A percentile compares a stretch with the other conserved stretches of the same genome.
Evolutionary conservation across 495 filamentous ascomycete species (phyloP).

Genomic region (Recurvomyces mirabilis): DNA sequence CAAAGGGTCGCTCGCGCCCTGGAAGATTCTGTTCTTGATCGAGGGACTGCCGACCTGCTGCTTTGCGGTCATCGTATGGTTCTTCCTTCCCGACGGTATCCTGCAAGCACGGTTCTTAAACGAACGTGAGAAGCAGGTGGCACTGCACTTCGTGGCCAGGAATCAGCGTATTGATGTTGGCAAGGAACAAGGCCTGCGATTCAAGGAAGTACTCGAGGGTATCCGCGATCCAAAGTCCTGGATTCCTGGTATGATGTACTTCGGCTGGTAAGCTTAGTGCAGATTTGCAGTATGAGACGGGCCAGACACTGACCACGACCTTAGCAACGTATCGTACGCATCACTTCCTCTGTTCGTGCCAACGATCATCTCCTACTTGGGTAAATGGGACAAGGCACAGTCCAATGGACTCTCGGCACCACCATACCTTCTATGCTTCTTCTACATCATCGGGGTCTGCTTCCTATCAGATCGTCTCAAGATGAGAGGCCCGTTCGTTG

Average conservation of each 20-base stretch:
- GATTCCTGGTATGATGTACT: conserved; percentile 39
- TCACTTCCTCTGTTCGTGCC: conserved; percentile 79
- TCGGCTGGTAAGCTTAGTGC: conserved; percentile 13
- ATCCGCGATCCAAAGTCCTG: conserved; percentile 35
- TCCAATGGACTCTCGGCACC: conserved; percentile 75
- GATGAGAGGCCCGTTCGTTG: conserved; percentile 59
- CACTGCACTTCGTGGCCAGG: conserved; percentile 34
- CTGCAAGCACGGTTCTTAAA: conserved; percentile 58
- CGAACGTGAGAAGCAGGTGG: conserved; percentile 58
- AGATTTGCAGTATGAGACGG: not conserved
- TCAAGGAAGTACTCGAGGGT: conserved; percentile 18
- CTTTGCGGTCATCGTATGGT: conserved; percentile 55
- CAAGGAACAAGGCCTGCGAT: conserved; percentile 15
- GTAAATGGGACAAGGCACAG: conserved; percentile 55
- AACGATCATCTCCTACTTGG: conserved; percentile 40
- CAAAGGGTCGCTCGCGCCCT: conserved; percentile 53
- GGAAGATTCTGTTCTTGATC: conserved; percentile 73
- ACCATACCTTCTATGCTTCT: conserved; percentile 67
- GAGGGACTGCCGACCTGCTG: conserved; percentile 66
- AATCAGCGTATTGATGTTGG: conserved; percentile 17
- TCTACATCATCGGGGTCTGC: conserved; percentile 54
- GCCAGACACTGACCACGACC: not conserved
- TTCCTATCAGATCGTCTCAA: conserved; percentile 62
- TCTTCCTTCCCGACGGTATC: conserved; percentile 61
- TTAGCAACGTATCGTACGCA: conserved; percentile 47